Evolutionary conservation across 345 rosid species (phyloP), one percentile per base, ranked within the genome.

Genomic region (Aquilaria malaccensis): DNA sequence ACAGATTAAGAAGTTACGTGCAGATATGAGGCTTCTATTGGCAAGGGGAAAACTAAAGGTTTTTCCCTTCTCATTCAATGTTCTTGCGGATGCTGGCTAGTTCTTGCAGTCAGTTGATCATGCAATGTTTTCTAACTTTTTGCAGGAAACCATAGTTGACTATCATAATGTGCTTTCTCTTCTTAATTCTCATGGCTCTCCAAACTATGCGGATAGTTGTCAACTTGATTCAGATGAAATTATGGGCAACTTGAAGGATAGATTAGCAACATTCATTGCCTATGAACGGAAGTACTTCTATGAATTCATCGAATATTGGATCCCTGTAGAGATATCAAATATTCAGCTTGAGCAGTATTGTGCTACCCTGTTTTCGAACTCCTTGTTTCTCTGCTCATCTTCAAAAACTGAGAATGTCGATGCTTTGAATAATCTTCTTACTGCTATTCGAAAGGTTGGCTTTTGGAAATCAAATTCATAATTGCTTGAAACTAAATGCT

Each of bases 311-410:
- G 99, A 94, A 79, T 90, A 81, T 61, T 90, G 97, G 99, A 86
- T 94, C 67, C 99, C 99, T 54, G 88, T 81, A 52, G 80, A 77
- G 69, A 68, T 94, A 72, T 90, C 97, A 46, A 62, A 77, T 68
- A 73, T 88, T 71, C 99, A 94, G 77, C 85, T 90, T 52, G 99
- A 94, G 81, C 92, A 86, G 75, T 94, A 94, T 74, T 94, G 99
- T 80, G 77, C 76, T 70, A 76, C 79, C 63, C 77, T 90, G 66
- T 70, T 86, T 63, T 74, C 83, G 55, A 82, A 86, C 15, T 73
- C 81, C 33, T 65, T 76, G 46, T 55, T 72, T 15, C 96, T 94
- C 64, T 68, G 85, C 67, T 85, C 88, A 62, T 62, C 75, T 67
- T 78, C 71, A 2, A 94, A 65, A 77, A 72, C 48, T 14, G 90